A percentile compares a stretch with the other conserved stretches of the same genome.
These are phyloP conservation scores for Clonostachys rosea DNA, from an alignment of 2,329 filamentous ascomycete species.

Conservation along the genomic window DNA sequence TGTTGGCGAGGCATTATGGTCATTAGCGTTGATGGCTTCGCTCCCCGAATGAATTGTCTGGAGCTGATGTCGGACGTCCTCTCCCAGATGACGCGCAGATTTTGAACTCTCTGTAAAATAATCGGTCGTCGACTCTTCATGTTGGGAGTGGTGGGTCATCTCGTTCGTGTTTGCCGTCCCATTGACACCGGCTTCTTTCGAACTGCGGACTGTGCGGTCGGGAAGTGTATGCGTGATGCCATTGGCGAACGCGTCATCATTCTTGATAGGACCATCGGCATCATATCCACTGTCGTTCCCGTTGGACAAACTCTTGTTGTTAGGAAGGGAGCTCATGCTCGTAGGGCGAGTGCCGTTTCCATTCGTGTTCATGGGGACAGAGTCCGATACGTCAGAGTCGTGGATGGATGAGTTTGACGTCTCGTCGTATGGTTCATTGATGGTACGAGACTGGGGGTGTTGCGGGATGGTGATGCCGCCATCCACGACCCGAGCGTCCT, in stretches of 20 bases:
- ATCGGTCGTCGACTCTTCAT: not conserved
- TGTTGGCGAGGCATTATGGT: not conserved
- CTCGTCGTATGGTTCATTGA: conserved; percentile 50
- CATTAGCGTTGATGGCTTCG: conserved; percentile 3
- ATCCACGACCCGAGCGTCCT: conserved; percentile 10
- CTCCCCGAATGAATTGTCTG: conserved; percentile 3
- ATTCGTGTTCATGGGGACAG: conserved; percentile 30
- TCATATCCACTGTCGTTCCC: conserved; percentile 15
- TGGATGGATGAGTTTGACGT: conserved; percentile 48
- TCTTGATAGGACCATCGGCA: not conserved
- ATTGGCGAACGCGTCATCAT: conserved; percentile 15
- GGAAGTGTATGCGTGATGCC: conserved; percentile 15
- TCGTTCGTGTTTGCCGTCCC: conserved; percentile 5
- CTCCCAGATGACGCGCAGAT: conserved; percentile 2
- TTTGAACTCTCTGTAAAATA: not conserved
- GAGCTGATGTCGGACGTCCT: conserved; percentile 2
- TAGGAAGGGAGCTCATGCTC: conserved; percentile 56
- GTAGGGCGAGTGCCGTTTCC: conserved; percentile 36
- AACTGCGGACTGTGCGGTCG: conserved; percentile 18
- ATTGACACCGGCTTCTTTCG: conserved; percentile 9
- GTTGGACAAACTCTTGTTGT: conserved; percentile 40
- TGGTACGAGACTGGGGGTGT: conserved; percentile 34
- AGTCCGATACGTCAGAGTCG: conserved; percentile 46
- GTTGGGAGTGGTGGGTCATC: not conserved
- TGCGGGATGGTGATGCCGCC: conserved; percentile 29